Base-by-base conservation (phyloP, 306 rosid genomes). In the Cucumis hystrix region DNA sequence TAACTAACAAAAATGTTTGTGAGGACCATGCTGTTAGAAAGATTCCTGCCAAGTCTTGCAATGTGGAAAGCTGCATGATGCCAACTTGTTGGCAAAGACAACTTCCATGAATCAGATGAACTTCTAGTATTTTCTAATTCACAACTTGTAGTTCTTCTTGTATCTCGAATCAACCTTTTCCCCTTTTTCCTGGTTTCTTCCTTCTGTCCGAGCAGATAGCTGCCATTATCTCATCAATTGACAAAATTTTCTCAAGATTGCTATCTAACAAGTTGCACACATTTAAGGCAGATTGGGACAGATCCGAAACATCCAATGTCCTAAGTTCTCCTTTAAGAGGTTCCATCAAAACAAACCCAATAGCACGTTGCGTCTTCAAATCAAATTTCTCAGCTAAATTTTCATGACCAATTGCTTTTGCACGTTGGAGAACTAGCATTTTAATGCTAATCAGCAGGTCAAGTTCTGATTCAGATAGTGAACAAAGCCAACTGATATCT, bases 391-490 rank as follows among this genome's bases (percentile, higher is more conserved):
- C 18, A 4, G 89, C 91, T 43, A 91, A 85, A 61, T 79, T 80
- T 12, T 66, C 82, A 75, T 74, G 70, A 63, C 93, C 94, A 66
- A 83, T 76, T 62, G 23, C 70, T 83, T 83, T 89, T 74, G 94
- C 88, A 62, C 90, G 93, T 54, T 81, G 86, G 62, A 84, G 81
- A 60, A 90, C 83, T 83, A 87, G 56, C 80, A 71, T 28, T 81
- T 94, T 94, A 79, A 94, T 77, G 85, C 88, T 84, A 82, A 88
- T 82, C 70, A 94, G 64, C 86, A 94, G 58, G 64, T 90, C 96
- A 74, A 93, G 87, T 88, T 90, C 94, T 14, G 91, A 84, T 72
- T 88, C 89, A 3, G 90, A 89, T 79, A 93, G 90, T 60, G 96
- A 86, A 81, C 91, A 87, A 71, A 92, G 90, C 97, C 98, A 91